Evolutionary conservation across 2,329 filamentous ascomycete genomes (phyloP), one percentile per base, ranked within the genome.

Genomic region (Cordyceps javanica): DNA sequence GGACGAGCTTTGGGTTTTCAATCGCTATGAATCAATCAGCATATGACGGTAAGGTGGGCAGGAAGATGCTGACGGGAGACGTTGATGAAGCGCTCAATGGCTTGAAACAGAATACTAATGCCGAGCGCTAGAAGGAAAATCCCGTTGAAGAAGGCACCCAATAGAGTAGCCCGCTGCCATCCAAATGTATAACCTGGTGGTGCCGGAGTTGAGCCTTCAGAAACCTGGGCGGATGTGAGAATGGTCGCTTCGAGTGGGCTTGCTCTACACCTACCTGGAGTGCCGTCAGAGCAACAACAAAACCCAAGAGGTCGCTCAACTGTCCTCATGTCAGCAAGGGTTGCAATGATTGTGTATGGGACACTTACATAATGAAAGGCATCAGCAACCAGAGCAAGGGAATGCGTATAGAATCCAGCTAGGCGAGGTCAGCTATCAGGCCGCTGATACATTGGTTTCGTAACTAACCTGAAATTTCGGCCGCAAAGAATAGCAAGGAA

Each of bases 141-240:
- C 14, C 88, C 88, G 65, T 92, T 92, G 77, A 91, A 92, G 70
- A 92, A 92, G 23, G 87, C 87, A 5, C 88, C 88, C 0, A 92
- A 75, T 1, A 91, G 69, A n/a, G 82, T 81, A 16, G 88, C 87
- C 32, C 89, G 80, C 58, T 89, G 85, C 88, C 87, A 91, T n/a
- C 88, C 88, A 63, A 89, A 91, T 0, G 87, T 72, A 30, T 65
- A 68, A 25, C 63, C 53, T 45, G 80, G 75, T 0, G 86, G 86
- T 1, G 80, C 80, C 5, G 80, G 62, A 21, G 61, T 71, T 45
- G 75, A 73, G 42, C 77, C 73, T 61, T 87, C 79, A 21, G 85
- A 78, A 58, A 86, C 70, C 85, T 86, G 45, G 16, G 10, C 39
- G 5, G 25, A 14, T 23, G 39, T 38, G 36, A 55, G 59, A 44